These are phyloP conservation scores for Capronia epimyces DNA, from an alignment of 2,329 filamentous ascomycete species.

Conservation along the genomic window DNA sequence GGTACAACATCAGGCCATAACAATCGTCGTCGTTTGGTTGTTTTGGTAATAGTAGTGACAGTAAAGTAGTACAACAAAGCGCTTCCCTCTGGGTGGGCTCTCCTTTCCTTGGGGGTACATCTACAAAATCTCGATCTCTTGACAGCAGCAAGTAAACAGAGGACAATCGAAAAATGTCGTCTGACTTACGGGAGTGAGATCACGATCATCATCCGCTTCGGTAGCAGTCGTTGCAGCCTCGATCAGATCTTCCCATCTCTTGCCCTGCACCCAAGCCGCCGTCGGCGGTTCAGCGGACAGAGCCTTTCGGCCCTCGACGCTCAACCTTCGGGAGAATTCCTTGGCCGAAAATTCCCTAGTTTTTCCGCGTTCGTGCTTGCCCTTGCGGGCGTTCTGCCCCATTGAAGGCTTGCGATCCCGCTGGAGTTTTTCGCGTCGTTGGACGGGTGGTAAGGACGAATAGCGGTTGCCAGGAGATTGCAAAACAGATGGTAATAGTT, in stretches of 20 bases:
- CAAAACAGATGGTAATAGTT: constrained; percentile 76
- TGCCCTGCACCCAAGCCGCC: constrained; percentile 67
- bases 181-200: constrained; percentile 74
- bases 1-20: constrained; percentile 18
- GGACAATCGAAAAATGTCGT: constrained; percentile 31
- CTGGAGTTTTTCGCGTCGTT: constrained; percentile 64
- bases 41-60: constrained; percentile 28
- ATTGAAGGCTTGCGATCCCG: constrained; percentile 82
- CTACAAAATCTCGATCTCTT: constrained; percentile 31
- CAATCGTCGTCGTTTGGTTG: constrained; percentile 19
- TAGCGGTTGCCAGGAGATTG: constrained; percentile 74
- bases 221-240: constrained; percentile 81
- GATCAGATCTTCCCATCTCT: constrained; percentile 93
- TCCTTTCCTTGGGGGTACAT: constrained; percentile 22
- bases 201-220: constrained; percentile 78
- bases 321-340: constrained; percentile 66
- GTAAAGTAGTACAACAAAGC: constrained; percentile 25
- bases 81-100: constrained; percentile 14
- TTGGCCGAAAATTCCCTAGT: constrained; percentile 50
- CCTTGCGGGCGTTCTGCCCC: constrained; percentile 67
- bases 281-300: constrained; percentile 78
- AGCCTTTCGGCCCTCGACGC: constrained; percentile 72
- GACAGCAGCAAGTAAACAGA: constrained; percentile 31
- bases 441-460: constrained; percentile 78
- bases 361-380: constrained; percentile 73